Conservation (phyloP, 768 basidiomycete species). For the Kwoniella sp. region DNA sequence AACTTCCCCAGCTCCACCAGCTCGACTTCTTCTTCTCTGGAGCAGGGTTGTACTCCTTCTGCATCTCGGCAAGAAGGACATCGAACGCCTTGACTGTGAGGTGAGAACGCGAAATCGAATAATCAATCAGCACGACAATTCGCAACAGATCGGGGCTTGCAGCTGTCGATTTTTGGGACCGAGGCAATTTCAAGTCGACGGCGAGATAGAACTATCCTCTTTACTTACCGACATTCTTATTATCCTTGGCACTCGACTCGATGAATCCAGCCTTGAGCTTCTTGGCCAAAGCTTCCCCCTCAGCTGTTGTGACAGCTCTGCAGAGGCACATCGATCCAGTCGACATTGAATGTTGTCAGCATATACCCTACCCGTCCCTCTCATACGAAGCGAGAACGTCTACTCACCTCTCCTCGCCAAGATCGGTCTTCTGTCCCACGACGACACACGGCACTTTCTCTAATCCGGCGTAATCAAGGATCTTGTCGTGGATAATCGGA, state of each 20-base stretch:
- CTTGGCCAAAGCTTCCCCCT: constrained; percentile 74
- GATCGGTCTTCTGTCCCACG: constrained; percentile 88
- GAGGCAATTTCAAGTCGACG: too few species aligned
- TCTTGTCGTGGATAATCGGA: constrained; percentile 89
- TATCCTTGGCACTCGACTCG: constrained; percentile 85
- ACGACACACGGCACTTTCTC: constrained; percentile 88
- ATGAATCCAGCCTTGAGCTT: constrained; percentile 75
- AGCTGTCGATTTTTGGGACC: too few species aligned
- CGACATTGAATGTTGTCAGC: too few species aligned
- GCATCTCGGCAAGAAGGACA: constrained; percentile 54
- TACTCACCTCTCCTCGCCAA: constrained; percentile 68
- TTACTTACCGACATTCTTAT: constrained; percentile 83
- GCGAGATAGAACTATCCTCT: too few species aligned
- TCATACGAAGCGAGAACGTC: background rate
- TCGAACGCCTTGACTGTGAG: constrained; percentile 53
- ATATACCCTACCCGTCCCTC: background rate
- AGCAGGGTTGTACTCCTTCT: constrained; percentile 53
- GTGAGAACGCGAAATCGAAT: too few species aligned
- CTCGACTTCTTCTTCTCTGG: constrained; percentile 54
- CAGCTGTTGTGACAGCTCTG: constrained; percentile 74
- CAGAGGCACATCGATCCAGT: constrained; percentile 8
- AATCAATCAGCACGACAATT: too few species aligned
- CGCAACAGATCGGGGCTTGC: too few species aligned
- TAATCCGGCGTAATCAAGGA: constrained; percentile 80
- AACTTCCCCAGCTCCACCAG: constrained; percentile 48